Percentiles rank a stretch among this genome's conserved stretches.
Evolutionary conservation across 2,329 filamentous ascomycete species (phyloP).

Genomic region (Periconia macrospinosa): DNA sequence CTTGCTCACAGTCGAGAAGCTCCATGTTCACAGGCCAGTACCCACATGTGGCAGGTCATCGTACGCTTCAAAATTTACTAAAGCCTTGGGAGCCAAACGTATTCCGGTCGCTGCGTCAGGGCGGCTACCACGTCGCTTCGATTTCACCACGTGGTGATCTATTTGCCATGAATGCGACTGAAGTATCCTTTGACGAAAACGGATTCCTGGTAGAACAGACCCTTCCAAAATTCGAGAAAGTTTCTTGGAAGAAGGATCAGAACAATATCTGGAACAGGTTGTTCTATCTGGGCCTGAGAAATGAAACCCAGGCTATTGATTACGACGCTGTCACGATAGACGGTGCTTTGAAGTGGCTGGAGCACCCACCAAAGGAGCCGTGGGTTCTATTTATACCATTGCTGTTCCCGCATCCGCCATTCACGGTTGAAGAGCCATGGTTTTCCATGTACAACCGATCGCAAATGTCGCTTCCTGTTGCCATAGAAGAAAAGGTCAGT

Average conservation of each 20-base stretch:
- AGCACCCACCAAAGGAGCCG: constrained; percentile 47
- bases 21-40: constrained; percentile 54
- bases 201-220: constrained; percentile 44
- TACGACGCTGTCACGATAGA: constrained; percentile 51
- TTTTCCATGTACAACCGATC: constrained; percentile 51
- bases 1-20: constrained; percentile 52
- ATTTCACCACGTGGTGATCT: constrained; percentile 48
- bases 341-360: constrained; percentile 49
- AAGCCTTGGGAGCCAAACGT: constrained; percentile 55
- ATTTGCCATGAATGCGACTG: constrained; percentile 49
- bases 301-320: constrained; percentile 43
- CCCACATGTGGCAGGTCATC: constrained; percentile 51
- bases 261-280: constrained; percentile 45
- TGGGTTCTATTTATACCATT: constrained; percentile 51
- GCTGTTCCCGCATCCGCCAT: constrained; percentile 52
- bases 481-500: too few species aligned
- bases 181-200: constrained; percentile 51
- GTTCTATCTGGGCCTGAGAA: constrained; percentile 48
- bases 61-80: constrained; percentile 51
- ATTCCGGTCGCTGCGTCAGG: constrained; percentile 48
- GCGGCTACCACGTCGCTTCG: constrained; percentile 53
- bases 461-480: constrained; percentile 15
- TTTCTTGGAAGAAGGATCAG: constrained; percentile 13
- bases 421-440: constrained; percentile 53
- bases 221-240: background rate